A percentile compares a stretch with the other conserved stretches of the same genome.
phyloP scores from a whole-genome alignment of 176 grass and related monocot species.

The Lolium multiflorum region DNA sequence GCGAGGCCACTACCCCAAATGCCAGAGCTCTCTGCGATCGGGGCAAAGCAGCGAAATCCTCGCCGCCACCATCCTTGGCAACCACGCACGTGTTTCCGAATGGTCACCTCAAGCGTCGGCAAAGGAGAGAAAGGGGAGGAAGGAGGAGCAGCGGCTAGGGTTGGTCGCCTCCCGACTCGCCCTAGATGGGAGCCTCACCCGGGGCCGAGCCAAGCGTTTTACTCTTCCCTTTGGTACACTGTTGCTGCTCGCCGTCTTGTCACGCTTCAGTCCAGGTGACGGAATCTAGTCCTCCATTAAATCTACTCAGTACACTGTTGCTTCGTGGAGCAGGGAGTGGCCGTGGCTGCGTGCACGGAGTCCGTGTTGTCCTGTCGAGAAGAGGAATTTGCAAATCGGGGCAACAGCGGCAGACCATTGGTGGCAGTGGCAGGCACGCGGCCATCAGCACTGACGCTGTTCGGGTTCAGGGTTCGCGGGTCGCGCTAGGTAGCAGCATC shows the following conservation, averaged over 20 bases:
- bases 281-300: conserved; percentile 10
- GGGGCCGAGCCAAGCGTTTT: too few species aligned
- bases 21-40: too few species aligned
- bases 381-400: not conserved
- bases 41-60: too few species aligned
- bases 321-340: not conserved
- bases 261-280: conserved; percentile 10
- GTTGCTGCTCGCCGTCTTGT: not conserved
- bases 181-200: too few species aligned
- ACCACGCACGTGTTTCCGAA: too few species aligned
- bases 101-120: too few species aligned
- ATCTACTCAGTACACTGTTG: not conserved
- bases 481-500: not conserved
- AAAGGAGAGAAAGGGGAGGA: too few species aligned
- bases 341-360: not conserved
- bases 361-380: not conserved
- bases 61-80: too few species aligned
- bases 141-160: too few species aligned
- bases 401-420: not conserved
- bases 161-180: too few species aligned
- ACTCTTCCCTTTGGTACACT: too few species aligned
- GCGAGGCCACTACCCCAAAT: too few species aligned
- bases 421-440: not conserved
- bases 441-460: conserved; percentile 38
- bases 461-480: not conserved